Conservation (phyloP, 2,329 filamentous ascomycete genomes). For the Leptodontidium sp. region DNA sequence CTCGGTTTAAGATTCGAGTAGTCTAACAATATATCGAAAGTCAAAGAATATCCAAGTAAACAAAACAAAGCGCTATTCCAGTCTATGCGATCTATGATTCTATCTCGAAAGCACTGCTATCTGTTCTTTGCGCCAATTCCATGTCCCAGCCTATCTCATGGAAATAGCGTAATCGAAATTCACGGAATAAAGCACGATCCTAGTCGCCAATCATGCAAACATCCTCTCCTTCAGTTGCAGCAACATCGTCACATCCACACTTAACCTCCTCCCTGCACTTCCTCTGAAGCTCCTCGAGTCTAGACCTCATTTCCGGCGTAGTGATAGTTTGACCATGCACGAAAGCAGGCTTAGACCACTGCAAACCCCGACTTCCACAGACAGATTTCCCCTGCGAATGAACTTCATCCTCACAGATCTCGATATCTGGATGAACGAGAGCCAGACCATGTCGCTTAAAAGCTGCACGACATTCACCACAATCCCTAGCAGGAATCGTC, state of each 20-base stretch:
- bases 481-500: neutral
- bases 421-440: neutral
- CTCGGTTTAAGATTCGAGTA: too few relatives aligned
- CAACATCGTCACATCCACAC: conserved; percentile 2
- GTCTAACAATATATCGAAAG: too few relatives aligned
- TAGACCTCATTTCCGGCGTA: neutral
- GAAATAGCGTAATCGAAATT: neutral
- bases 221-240: neutral
- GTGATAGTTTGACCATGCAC: conserved; percentile 11
- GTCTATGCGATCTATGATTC: neutral
- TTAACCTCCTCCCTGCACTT: neutral
- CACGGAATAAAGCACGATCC: neutral
- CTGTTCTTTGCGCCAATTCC: neutral
- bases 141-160: neutral
- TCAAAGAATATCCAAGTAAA: too few relatives aligned
- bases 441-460: neutral
- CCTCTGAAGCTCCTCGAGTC: neutral
- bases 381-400: conserved; percentile 4
- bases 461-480: neutral
- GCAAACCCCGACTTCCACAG: conserved; percentile 1
- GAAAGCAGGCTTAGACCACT: conserved; percentile 13
- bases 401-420: conserved; percentile 9
- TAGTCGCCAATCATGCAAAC: neutral
- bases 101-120: neutral
- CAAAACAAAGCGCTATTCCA: too few relatives aligned